Percentiles rank a stretch among this genome's conserved stretches.
phyloP scores from a whole-genome alignment of 208 protist genomes.

The Trypanosomatidae sp. region DNA sequence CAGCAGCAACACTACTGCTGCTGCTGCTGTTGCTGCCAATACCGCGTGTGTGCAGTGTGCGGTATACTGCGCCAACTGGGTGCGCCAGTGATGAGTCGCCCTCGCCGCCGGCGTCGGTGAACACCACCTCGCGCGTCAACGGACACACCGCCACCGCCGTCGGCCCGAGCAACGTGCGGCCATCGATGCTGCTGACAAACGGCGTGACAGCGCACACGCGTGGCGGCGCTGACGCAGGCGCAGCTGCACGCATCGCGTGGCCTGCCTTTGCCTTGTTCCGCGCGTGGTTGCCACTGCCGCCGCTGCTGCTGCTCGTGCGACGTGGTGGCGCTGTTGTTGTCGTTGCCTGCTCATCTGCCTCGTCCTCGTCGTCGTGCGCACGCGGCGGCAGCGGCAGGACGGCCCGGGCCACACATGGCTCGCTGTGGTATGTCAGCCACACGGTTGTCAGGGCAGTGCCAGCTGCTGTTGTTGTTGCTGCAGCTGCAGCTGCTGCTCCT shows the following conservation, averaged over 20 bases:
- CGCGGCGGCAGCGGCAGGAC: neutral
- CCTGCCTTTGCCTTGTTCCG: no score
- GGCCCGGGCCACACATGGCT: no score
- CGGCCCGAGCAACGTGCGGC: constrained; percentile 26
- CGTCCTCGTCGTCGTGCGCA: no score
- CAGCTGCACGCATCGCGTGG: neutral
- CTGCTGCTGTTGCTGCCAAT: no score
- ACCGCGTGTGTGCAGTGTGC: constrained; percentile 32
- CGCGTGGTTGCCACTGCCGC: no score
- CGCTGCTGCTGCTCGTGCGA: neutral
- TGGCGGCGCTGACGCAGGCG: neutral
- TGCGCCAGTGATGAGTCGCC: constrained; percentile 43
- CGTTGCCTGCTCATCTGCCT: neutral
- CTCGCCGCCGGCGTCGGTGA: constrained; percentile 51
- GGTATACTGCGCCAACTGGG: constrained; percentile 44
- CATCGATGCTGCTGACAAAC: constrained; percentile 21
- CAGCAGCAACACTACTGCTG: no score
- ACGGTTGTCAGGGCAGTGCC: no score
- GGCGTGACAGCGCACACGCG: neutral
- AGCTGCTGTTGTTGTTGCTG: no score
- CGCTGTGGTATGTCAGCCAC: no score
- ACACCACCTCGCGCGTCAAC: constrained; percentile 32
- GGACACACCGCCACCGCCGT: constrained; percentile 22
- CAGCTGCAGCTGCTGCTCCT: no score
- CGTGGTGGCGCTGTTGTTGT: neutral